A percentile compares a stretch with the other conserved stretches of the same genome.
phyloP scores from a whole-genome alignment of 257 asterid genomes.

The Ilex aquifolium region DNA sequence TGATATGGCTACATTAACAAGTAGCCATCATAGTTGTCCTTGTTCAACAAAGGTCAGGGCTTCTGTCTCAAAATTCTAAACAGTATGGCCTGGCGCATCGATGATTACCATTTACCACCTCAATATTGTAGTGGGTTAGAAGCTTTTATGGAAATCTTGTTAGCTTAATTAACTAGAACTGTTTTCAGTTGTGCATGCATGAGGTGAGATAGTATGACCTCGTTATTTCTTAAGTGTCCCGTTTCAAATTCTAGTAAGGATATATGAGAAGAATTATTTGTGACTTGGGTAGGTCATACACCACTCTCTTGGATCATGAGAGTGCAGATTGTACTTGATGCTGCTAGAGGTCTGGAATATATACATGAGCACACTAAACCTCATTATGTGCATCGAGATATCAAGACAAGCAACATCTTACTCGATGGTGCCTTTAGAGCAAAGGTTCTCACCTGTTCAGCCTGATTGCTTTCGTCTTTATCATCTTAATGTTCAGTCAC shows the following conservation, averaged over 20 bases:
- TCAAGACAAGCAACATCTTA: slow-evolving; percentile 89
- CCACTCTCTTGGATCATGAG: slow-evolving; percentile 87
- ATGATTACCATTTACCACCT: no score
- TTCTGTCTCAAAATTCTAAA: no score
- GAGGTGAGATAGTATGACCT: no score
- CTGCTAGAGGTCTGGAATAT: slow-evolving; percentile 95
- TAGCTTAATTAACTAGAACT: no score
- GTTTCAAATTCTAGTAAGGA: slow-evolving; percentile 1
- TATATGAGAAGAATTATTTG: background rate
- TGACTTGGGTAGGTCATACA: slow-evolving; percentile 59
- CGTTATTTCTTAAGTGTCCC: background rate
- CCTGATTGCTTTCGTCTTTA: slow-evolving; percentile 3
- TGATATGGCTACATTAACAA: no score
- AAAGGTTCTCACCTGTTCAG: slow-evolving; percentile 43
- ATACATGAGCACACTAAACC: slow-evolving; percentile 97
- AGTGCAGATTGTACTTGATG: slow-evolving; percentile 96
- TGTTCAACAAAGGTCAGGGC: no score
- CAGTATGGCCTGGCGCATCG: no score
- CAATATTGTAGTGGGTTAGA: no score
- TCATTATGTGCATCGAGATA: slow-evolving; percentile 92
- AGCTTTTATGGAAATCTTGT: no score
- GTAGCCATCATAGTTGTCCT: no score
- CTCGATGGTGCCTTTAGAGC: slow-evolving; percentile 84
- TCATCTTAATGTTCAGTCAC: slow-evolving; percentile 4
- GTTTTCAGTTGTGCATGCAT: no score